A percentile compares a stretch with the other conserved stretches of the same genome.
Conservation (phyloP, 2,329 filamentous ascomycete genomes). For the Penicillium sp. region DNA sequence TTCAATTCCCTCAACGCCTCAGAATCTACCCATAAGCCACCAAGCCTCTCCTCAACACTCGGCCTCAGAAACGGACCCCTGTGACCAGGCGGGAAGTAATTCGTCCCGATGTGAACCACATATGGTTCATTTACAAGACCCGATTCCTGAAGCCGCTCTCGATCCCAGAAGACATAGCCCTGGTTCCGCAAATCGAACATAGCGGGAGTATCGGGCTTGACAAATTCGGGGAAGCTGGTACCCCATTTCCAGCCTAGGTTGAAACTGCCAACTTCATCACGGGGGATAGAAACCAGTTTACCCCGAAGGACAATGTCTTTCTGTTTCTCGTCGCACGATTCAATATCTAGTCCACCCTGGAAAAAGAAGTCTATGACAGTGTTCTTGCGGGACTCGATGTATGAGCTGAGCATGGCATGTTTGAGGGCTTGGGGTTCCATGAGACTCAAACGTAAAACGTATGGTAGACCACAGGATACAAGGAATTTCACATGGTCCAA, state of each 20-base stretch:
- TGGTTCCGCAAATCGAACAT: background rate
- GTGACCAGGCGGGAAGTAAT: background rate
- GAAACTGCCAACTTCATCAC: background rate
- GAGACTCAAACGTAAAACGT: background rate
- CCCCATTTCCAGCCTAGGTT: conserved; percentile 5
- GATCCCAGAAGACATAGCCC: conserved; percentile 6
- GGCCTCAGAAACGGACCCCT: background rate
- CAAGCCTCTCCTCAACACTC: conserved; percentile 1
- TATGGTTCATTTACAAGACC: background rate
- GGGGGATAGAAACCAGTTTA: background rate
- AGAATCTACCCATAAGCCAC: background rate
- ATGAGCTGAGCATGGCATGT: background rate
- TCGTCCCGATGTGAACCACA: background rate
- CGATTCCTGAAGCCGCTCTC: background rate
- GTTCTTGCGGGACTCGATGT: background rate
- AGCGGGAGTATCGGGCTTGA: background rate
- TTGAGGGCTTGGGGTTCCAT: background rate
- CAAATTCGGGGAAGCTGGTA: background rate
- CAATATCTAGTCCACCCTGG: background rate
- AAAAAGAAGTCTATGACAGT: background rate
- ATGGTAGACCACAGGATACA: background rate
- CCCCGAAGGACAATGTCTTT: background rate
- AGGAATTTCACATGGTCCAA: background rate
- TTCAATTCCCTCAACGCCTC: background rate
- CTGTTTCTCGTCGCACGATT: background rate